Evolutionary conservation across 495 filamentous ascomycete genomes (phyloP).

Genomic region (Aspergillus leporis): DNA sequence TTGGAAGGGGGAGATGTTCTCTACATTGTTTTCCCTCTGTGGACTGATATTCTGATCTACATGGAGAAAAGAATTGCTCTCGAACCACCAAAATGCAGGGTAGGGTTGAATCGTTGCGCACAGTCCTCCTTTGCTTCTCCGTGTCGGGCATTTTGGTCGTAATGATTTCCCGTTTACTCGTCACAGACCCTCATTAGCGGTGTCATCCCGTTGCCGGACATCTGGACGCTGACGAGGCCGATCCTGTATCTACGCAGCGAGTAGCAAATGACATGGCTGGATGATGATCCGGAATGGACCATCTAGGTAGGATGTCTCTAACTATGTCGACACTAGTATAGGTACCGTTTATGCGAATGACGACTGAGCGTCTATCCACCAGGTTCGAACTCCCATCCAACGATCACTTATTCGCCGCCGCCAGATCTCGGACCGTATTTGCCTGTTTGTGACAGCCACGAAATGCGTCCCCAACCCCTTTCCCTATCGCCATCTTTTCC

Average conservation of each 20-base stretch:
- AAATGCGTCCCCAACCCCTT: constrained; percentile 4
- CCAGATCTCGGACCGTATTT: constrained; percentile 21
- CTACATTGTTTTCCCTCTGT: neutral
- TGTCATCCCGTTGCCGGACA: constrained; percentile 15
- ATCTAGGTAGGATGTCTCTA: neutral
- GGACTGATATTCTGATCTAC: neutral
- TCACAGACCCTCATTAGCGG: constrained; percentile 23
- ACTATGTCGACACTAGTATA: neutral
- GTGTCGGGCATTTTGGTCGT: constrained; percentile 19
- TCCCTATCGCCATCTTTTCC: constrained; percentile 9
- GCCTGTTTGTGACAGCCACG: constrained; percentile 20
- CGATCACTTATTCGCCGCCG: neutral
- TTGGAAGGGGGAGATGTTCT: neutral
- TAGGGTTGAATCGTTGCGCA: constrained; percentile 15
- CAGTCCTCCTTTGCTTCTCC: constrained; percentile 19
- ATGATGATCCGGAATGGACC: constrained; percentile 5
- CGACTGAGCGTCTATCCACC: neutral
- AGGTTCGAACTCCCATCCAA: neutral
- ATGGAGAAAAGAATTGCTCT: neutral
- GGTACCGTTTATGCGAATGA: constrained; percentile 2
- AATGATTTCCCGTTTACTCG: constrained; percentile 22
- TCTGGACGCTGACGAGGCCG: constrained; percentile 19
- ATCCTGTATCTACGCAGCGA: neutral
- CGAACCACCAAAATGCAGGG: constrained; percentile 14
- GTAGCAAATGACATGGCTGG: neutral